Percentiles rank a stretch among this genome's conserved stretches.
Conservation (phyloP, 2,329 filamentous ascomycete species). For the Penicillium hordei region DNA sequence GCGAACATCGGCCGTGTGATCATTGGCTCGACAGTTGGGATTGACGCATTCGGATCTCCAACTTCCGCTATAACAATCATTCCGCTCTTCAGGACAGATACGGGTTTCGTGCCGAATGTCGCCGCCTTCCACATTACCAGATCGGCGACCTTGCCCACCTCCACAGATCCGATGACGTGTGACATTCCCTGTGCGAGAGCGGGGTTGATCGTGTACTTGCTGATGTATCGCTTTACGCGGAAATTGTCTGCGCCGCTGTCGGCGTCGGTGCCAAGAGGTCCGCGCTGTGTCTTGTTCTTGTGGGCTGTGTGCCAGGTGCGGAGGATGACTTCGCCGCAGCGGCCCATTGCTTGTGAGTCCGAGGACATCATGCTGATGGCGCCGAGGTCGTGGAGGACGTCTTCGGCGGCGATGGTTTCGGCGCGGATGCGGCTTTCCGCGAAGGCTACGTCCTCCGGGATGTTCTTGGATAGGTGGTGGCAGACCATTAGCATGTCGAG, state of each 20-base stretch:
- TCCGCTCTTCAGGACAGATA: constrained; percentile 79
- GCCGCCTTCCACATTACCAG: constrained; percentile 82
- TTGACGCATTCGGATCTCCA: constrained; percentile 80
- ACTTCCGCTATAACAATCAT: constrained; percentile 81
- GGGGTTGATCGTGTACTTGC: constrained; percentile 95
- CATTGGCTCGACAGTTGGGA: constrained; percentile 83
- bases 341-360: constrained; percentile 95
- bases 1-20: constrained; percentile 86
- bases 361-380: constrained; percentile 98
- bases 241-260: constrained; percentile 83
- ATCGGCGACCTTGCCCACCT: constrained; percentile 87
- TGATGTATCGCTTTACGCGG: constrained; percentile 86
- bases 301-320: constrained; percentile 97
- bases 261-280: constrained; percentile 71
- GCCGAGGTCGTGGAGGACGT: constrained; percentile 90
- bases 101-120: constrained; percentile 85
- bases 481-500: constrained; percentile 99
- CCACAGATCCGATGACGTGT: constrained; percentile 81
- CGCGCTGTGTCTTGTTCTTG: constrained; percentile 90
- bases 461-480: constrained; percentile 88
- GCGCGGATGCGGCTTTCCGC: constrained; percentile 91
- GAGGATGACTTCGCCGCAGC: constrained; percentile 88
- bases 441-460: constrained; percentile 93
- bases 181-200: constrained; percentile 87
- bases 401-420: constrained; percentile 94